A percentile compares a stretch with the other conserved stretches of the same genome.
Conservation (phyloP, 2,329 filamentous ascomycete species). For the Ceratocystis eucalypticola region DNA sequence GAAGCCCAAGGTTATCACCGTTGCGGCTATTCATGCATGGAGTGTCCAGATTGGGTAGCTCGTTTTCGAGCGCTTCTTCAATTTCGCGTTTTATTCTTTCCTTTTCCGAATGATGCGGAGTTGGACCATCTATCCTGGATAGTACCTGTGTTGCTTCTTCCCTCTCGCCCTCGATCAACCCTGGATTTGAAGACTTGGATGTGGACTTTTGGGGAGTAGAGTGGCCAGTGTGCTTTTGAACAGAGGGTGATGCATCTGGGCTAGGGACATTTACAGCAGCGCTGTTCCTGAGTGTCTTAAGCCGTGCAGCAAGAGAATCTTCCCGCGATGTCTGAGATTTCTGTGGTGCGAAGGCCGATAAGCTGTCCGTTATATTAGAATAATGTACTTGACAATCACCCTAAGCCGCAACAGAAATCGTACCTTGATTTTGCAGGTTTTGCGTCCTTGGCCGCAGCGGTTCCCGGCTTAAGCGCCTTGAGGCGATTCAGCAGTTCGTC, state of each 20-base stretch:
- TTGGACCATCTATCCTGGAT: constrained; percentile 16
- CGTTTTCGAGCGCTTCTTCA: constrained; percentile 31
- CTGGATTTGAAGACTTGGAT: background rate
- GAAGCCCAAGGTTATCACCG: constrained; percentile 25
- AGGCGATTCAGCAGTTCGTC: constrained; percentile 36
- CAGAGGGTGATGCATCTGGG: background rate
- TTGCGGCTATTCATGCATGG: background rate
- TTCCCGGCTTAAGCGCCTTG: constrained; percentile 36
- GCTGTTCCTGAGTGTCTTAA: constrained; percentile 35
- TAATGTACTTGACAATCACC: background rate
- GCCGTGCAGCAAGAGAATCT: constrained; percentile 38
- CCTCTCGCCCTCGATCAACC: background rate
- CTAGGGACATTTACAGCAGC: background rate
- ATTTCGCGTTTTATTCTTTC: constrained; percentile 35
- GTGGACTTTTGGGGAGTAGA: background rate
- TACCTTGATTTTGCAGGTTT: constrained; percentile 7
- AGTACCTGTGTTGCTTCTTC: background rate
- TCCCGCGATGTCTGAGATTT: constrained; percentile 31
- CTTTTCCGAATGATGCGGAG: constrained; percentile 37
- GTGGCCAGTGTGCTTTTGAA: background rate
- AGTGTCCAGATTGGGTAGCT: constrained; percentile 14
- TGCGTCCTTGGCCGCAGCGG: constrained; percentile 23
- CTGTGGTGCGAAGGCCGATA: constrained; percentile 20
- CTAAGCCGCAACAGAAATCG: background rate
- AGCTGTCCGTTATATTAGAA: background rate